These are phyloP conservation scores for Gonapodya prolifera DNA, from an alignment of 192 early-diverging fungal genomes.

Conservation along the genomic window DNA sequence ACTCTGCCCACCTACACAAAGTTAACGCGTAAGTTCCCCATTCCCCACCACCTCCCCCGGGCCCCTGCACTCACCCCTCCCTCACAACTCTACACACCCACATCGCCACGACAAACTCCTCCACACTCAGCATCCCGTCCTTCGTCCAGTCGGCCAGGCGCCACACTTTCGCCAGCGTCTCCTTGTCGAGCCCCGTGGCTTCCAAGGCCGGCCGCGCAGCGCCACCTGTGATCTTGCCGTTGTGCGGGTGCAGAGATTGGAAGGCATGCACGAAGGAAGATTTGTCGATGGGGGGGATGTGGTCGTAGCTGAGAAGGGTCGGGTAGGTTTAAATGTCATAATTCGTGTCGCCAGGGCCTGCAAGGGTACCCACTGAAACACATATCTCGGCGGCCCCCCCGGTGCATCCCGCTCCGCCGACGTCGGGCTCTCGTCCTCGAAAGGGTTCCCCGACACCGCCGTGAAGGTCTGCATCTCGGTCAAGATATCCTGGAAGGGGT, in stretches of 20 bases:
- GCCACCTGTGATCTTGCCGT: constrained; percentile 42
- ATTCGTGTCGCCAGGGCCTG: too few species aligned
- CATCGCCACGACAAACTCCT: constrained; percentile 78
- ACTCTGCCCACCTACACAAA: too few species aligned
- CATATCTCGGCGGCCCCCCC: too few species aligned
- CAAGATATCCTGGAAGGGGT: too few species aligned
- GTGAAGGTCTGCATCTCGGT: too few species aligned
- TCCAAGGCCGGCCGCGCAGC: constrained; percentile 41
- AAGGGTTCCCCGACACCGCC: too few species aligned
- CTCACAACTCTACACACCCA: constrained; percentile 37
- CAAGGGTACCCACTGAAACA: too few species aligned
- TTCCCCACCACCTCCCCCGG: too few species aligned
- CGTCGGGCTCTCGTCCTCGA: too few species aligned
- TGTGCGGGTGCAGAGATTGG: constrained; percentile 29
- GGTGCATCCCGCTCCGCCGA: too few species aligned
- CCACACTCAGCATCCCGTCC: constrained; percentile 68
- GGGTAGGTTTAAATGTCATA: too few species aligned
- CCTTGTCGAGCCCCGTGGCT: constrained; percentile 49
- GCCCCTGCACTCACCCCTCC: constrained; percentile 29
- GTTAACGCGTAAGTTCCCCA: too few species aligned
- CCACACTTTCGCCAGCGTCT: constrained; percentile 63
- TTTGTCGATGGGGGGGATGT: constrained; percentile 39
- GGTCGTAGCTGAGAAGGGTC: constrained; percentile 34
- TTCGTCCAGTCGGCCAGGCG: constrained; percentile 60
- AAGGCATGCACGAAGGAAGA: constrained; percentile 31